phyloP scores from a whole-genome alignment of 805 yeast species.

The Candida corydali region DNA sequence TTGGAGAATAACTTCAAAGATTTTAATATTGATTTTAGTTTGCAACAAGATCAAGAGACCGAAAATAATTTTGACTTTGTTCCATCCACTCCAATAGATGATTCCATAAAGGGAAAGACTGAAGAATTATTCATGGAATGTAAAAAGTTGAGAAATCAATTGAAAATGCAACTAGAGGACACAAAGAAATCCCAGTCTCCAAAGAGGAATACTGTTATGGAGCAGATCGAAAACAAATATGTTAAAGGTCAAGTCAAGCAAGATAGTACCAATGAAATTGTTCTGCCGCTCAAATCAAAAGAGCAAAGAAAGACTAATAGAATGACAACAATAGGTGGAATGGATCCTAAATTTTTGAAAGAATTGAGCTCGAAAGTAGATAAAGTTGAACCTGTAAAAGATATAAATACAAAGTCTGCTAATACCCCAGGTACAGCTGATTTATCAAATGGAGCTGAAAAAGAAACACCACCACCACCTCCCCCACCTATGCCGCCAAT shows the following conservation, averaged over 20 bases:
- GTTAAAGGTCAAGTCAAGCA: constrained; percentile 39
- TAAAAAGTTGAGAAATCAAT: constrained; percentile 34
- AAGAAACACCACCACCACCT: constrained; percentile 20
- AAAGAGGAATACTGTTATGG: constrained; percentile 16
- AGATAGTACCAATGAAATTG: constrained; percentile 8
- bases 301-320: constrained; percentile 25
- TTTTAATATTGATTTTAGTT: constrained; percentile 52
- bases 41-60: constrained; percentile 13
- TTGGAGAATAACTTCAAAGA: constrained; percentile 65
- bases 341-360: constrained; percentile 48
- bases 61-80: constrained; percentile 9
- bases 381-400: constrained; percentile 35
- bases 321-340: constrained; percentile 31
- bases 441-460: background rate
- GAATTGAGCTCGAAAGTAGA: constrained; percentile 51
- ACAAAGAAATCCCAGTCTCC: constrained; percentile 10
- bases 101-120: constrained; percentile 31
- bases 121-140: constrained; percentile 41
- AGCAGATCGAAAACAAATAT: constrained; percentile 41
- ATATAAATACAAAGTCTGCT: constrained; percentile 3
- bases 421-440: background rate
- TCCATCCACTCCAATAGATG: constrained; percentile 23
- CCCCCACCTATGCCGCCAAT: constrained; percentile 13
- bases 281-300: constrained; percentile 13
- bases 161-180: constrained; percentile 35